These are phyloP conservation scores for Verticillium isaacii DNA, from an alignment of 2,329 filamentous ascomycete species.

Conservation along the genomic window DNA sequence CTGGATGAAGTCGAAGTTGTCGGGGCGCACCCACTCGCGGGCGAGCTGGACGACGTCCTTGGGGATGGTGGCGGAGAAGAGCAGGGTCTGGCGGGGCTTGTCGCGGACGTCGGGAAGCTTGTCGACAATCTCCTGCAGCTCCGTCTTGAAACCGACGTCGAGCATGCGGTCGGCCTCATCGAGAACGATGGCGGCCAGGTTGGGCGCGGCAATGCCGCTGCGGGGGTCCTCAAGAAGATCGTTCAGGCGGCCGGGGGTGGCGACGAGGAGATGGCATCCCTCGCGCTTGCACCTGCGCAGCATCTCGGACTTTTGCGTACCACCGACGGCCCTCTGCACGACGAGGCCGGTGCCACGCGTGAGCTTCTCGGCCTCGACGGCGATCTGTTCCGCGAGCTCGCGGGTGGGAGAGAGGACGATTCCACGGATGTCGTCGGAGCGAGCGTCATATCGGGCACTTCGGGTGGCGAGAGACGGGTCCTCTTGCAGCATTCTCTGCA, in stretches of 20 bases:
- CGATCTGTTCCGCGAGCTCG: slow-evolving; percentile 77
- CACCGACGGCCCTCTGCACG: slow-evolving; percentile 79
- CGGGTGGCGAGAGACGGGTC: slow-evolving; percentile 56
- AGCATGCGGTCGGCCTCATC: slow-evolving; percentile 98
- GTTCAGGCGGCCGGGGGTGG: slow-evolving; percentile 80
- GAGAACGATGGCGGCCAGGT: slow-evolving; percentile 87
- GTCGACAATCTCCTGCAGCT: slow-evolving; percentile 56
- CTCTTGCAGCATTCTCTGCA: slow-evolving; percentile 70
- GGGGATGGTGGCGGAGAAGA: slow-evolving; percentile 94
- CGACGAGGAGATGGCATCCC: slow-evolving; percentile 86
- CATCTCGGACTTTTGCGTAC: slow-evolving; percentile 70
- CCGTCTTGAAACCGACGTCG: slow-evolving; percentile 79
- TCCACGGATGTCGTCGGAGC: slow-evolving; percentile 58
- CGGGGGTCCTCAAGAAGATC: slow-evolving; percentile 69
- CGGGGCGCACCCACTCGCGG: slow-evolving; percentile 68
- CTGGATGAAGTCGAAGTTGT: slow-evolving; percentile 82
- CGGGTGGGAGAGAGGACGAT: slow-evolving; percentile 75
- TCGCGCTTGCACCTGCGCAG: slow-evolving; percentile 62
- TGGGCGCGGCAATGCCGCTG: slow-evolving; percentile 64
- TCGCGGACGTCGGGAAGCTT: slow-evolving; percentile 58
- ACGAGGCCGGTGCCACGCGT: slow-evolving; percentile 59
- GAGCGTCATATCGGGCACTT: slow-evolving; percentile 26
- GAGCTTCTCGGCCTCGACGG: slow-evolving; percentile 70
- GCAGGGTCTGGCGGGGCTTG: slow-evolving; percentile 78
- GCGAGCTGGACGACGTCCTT: slow-evolving; percentile 77